A percentile compares a stretch with the other conserved stretches of the same genome.
These are phyloP conservation scores for Solanum hybrid DNA, from an alignment of 305 asterid genomes.

Conservation along the genomic window DNA sequence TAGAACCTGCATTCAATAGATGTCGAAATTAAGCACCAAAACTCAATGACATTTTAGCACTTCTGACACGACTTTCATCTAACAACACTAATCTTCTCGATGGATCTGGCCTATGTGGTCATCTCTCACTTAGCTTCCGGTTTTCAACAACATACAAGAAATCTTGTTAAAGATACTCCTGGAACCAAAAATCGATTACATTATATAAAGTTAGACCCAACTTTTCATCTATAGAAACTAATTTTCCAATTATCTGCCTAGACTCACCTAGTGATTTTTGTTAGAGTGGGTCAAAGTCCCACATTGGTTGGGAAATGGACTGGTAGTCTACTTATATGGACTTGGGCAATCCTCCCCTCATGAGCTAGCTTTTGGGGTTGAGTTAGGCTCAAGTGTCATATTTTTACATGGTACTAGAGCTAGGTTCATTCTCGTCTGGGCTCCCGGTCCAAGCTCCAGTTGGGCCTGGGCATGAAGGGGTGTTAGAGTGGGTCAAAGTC, in stretches of 20 bases:
- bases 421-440: background rate
- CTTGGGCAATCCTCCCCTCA: background rate
- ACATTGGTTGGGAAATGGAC: background rate
- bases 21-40: background rate
- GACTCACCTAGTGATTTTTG: background rate
- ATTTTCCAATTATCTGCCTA: background rate
- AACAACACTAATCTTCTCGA: background rate
- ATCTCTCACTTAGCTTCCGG: background rate
- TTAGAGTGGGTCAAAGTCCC: background rate
- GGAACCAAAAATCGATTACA: background rate
- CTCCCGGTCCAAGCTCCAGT: background rate
- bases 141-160: background rate
- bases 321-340: background rate
- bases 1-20: slow-evolving; percentile 46
- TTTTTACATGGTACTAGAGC: background rate
- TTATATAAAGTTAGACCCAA: background rate
- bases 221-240: background rate
- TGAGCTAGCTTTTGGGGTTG: background rate
- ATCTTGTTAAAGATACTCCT: background rate
- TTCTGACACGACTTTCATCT: background rate
- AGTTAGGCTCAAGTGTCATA: background rate
- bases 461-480: background rate
- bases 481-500: background rate
- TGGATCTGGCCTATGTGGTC: background rate
- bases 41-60: background rate